Evolutionary conservation across 208 protist genomes (phyloP), one percentile per base, ranked within the genome.

Genomic region (Wallacemonas collosoma): DNA sequence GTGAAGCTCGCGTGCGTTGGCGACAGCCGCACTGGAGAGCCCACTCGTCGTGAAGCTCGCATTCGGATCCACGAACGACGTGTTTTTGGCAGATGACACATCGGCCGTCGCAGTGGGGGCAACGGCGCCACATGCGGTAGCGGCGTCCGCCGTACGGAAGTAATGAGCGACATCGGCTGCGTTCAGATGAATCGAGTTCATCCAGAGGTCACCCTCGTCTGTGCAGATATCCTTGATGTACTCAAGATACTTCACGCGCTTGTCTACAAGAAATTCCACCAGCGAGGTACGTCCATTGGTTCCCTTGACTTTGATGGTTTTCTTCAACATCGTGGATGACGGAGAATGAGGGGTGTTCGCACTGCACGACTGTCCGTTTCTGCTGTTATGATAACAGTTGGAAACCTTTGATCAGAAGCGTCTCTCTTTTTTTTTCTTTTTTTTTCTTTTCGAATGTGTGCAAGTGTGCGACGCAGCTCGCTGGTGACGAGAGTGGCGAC

Each of bases 161-260:
- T 57, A 57, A 17, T 57, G 53, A 6, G 53, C 51, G 60, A 75
- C 67, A 76, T 72, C 72, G 39, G 44, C 7, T 26, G 68, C 58
- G 50, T 86, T 77, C 6, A 93, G 75, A 12, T 78, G 81, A 4
- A 93, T 73, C 0, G 78, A 85, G 39, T 88, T 90, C 90, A 95
- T 95, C 87, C 90, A 95, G 53, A 95, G 75, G 15, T 73, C 75
- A 7, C 85, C 90, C 56, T 84, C 80, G 14, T 77, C 75, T 41
- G 67, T 87, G 78, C 91, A 85, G 8, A 95, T 39, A 26, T 85
- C 73, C 38, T 76, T 75, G 55, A 95, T 57, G 62, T 93, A 95
- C 72, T 95, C 81, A 2, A 92, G 76, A 43, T 80, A 88, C 43
- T 83, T 77, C 9, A 90, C 83, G 36, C 90, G 84, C 58, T 95